These are phyloP conservation scores for Ophiostoma montium DNA, from an alignment of 2,329 filamentous ascomycete genomes.

Conservation along the genomic window DNA sequence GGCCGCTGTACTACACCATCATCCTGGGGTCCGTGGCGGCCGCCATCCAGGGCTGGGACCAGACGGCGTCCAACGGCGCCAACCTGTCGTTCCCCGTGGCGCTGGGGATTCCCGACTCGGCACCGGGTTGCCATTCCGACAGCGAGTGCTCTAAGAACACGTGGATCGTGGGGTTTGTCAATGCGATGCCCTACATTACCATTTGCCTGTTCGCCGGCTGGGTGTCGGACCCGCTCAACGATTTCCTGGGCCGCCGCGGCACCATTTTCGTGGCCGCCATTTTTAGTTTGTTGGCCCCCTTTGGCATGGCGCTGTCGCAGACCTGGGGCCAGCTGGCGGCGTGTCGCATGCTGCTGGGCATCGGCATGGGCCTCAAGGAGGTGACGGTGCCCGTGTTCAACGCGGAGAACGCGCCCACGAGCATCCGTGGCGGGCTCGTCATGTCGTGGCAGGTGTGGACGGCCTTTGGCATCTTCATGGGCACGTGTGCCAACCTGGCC, in stretches of 20 bases:
- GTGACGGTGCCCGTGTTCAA: slow-evolving; percentile 58
- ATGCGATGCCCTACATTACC: slow-evolving; percentile 31
- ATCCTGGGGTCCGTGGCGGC: slow-evolving; percentile 54
- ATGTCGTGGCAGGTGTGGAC: slow-evolving; percentile 58
- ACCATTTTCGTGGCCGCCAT: slow-evolving; percentile 65
- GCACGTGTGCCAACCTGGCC: slow-evolving; percentile 49
- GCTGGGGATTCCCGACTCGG: slow-evolving; percentile 31
- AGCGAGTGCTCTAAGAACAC: slow-evolving; percentile 29
- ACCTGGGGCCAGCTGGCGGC: slow-evolving; percentile 59
- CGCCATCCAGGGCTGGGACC: slow-evolving; percentile 57
- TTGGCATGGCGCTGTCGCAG: slow-evolving; percentile 57
- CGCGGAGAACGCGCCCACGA: slow-evolving; percentile 56
- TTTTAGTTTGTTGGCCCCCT: slow-evolving; percentile 52
- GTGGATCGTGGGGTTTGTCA: slow-evolving; percentile 49
- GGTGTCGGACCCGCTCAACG: slow-evolving; percentile 45
- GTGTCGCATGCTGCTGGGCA: slow-evolving; percentile 54
- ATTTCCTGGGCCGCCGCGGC: slow-evolving; percentile 29
- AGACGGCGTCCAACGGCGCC: slow-evolving; percentile 47
- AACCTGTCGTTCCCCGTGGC: slow-evolving; percentile 45
- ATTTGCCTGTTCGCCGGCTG: slow-evolving; percentile 34
- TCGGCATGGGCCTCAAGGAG: slow-evolving; percentile 62
- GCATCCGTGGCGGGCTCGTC: slow-evolving; percentile 59
- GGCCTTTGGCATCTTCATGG: slow-evolving; percentile 42
- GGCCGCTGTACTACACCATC: slow-evolving; percentile 51
- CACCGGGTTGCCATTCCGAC: slow-evolving; percentile 19